These are phyloP conservation scores for Oenanthe javanica DNA, from an alignment of 140 eudicot species.

Conservation along the genomic window DNA sequence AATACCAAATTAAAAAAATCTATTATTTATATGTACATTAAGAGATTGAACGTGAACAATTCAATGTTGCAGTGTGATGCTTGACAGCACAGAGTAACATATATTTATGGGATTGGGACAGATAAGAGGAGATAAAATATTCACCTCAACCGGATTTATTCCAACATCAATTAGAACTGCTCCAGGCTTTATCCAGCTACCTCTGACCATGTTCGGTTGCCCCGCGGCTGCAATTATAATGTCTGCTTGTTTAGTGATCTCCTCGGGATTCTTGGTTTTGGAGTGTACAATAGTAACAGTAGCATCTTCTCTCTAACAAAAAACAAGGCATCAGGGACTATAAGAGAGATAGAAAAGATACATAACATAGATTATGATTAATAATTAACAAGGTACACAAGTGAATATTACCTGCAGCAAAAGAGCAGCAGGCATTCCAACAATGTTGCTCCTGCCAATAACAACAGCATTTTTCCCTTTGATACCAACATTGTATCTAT, in stretches of 20 bases:
- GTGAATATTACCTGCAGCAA: conserved; percentile 33
- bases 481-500: conserved; percentile 48
- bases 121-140: background rate
- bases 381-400: background rate
- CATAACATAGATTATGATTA: background rate
- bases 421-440: conserved; percentile 64
- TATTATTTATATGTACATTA: background rate
- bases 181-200: conserved; percentile 98
- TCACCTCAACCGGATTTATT: conserved; percentile 86
- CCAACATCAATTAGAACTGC: conserved; percentile 93
- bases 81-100: background rate
- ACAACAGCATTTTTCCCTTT: conserved; percentile 59
- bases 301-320: conserved; percentile 88
- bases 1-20: background rate
- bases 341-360: background rate
- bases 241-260: conserved; percentile 82
- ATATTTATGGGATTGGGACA: background rate
- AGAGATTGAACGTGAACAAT: background rate
- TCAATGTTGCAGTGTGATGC: background rate
- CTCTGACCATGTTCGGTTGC: conserved; percentile 87
- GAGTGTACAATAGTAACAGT: conserved; percentile 89
- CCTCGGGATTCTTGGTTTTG: conserved; percentile 80
- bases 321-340: conserved; percentile 1
- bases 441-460: conserved; percentile 57
- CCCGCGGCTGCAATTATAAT: conserved; percentile 89